A percentile compares a stretch with the other conserved stretches of the same genome.
Evolutionary conservation across 805 yeast species (phyloP).

Genomic region (Barnettozyma californica): DNA sequence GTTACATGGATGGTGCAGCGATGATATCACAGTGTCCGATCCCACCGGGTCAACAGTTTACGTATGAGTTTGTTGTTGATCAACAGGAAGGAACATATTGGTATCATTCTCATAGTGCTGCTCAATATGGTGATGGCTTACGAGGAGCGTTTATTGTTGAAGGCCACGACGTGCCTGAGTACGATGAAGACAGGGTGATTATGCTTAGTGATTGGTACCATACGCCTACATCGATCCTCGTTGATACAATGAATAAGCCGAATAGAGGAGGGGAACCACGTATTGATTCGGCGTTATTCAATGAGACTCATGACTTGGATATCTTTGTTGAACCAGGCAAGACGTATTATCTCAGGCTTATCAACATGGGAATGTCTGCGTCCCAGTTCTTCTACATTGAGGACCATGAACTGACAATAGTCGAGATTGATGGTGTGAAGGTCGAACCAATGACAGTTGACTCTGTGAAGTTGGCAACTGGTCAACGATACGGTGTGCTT

Average conservation of each 20-base stretch:
- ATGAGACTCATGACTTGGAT: constrained; percentile 41
- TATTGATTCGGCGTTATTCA: constrained; percentile 41
- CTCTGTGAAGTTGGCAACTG: constrained; percentile 56
- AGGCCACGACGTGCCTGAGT: constrained; percentile 38
- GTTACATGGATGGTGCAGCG: constrained; percentile 88
- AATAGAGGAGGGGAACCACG: constrained; percentile 44
- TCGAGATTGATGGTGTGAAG: constrained; percentile 56
- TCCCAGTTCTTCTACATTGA: constrained; percentile 51
- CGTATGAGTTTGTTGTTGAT: constrained; percentile 84
- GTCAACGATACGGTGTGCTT: constrained; percentile 69
- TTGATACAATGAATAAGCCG: constrained; percentile 35
- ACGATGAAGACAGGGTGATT: constrained; percentile 43
- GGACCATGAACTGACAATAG: constrained; percentile 46
- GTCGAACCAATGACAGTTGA: constrained; percentile 45
- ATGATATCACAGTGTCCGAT: constrained; percentile 88
- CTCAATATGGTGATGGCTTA: constrained; percentile 93
- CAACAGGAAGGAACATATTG: constrained; percentile 86
- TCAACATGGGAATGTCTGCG: constrained; percentile 53
- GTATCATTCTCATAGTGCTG: constrained; percentile 93
- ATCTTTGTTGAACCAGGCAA: constrained; percentile 38
- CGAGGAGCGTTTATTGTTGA: constrained; percentile 75
- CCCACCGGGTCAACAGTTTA: constrained; percentile 65
- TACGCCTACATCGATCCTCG: constrained; percentile 30
- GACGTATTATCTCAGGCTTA: constrained; percentile 44
- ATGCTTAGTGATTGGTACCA: constrained; percentile 48